Evolutionary conservation across 345 rosid genomes (phyloP).

Genomic region (Gossypium sturtianum): DNA sequence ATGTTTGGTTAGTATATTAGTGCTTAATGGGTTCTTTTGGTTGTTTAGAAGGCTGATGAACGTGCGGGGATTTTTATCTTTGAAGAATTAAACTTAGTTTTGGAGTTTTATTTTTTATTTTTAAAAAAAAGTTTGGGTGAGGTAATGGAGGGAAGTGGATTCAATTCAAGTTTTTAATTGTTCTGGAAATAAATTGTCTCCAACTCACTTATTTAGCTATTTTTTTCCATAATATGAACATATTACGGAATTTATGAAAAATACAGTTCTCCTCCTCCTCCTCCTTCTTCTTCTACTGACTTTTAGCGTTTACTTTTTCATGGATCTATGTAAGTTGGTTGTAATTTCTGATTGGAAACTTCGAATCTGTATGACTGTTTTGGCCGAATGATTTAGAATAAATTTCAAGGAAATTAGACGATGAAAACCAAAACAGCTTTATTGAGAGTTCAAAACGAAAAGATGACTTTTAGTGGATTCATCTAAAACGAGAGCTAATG

Average conservation of each 20-base stretch:
- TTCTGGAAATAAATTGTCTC: background rate
- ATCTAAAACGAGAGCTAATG: background rate
- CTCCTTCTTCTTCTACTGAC: background rate
- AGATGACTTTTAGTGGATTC: background rate
- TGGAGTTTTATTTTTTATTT: background rate
- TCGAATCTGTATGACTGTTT: background rate
- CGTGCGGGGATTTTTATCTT: background rate
- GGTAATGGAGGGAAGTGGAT: slow-evolving; percentile 22
- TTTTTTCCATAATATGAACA: background rate
- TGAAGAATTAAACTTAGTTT: background rate
- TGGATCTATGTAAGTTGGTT: slow-evolving; percentile 11
- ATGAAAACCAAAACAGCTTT: background rate
- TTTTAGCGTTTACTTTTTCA: background rate
- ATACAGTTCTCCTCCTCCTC: background rate
- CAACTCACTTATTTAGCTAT: background rate
- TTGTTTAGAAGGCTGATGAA: slow-evolving; percentile 1
- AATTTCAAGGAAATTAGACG: background rate
- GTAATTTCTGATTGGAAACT: background rate
- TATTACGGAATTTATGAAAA: background rate
- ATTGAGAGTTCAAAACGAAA: background rate
- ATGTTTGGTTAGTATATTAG: background rate
- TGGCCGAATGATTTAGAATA: background rate
- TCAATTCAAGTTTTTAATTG: background rate
- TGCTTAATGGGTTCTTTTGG: background rate
- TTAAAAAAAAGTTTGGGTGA: slow-evolving; percentile 2